Evolutionary conservation across 2,329 filamentous ascomycete species (phyloP), one percentile per base, ranked within the genome.

Genomic region (Conoideocrella luteorostrata): DNA sequence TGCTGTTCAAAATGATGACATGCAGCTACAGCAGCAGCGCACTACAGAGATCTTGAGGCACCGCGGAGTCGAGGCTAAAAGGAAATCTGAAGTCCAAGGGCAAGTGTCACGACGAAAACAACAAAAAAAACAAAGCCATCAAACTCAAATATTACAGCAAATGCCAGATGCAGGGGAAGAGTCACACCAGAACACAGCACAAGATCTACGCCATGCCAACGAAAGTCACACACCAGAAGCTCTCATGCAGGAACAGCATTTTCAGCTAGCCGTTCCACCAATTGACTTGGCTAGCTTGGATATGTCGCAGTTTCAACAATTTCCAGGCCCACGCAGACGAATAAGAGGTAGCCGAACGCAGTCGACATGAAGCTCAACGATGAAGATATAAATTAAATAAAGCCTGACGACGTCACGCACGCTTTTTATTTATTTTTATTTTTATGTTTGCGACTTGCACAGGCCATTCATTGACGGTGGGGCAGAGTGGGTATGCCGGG

Each of bases 1-100:
- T 41, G 67, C 67, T 10, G 58, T 70, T 2, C 66, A 70, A 38
- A 70, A 69, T 47, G 67, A 70, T 47, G 67, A 69, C 32, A 47
- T 63, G 39, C 67, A 70, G 48, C 60, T 67, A 10, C 62, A 66
- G 39, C 56, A 58, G 41, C 58, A 67, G 15, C 61, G 63, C 39
- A 64, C 67, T 7, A 58, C 60, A 4, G 63, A 65, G 40, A 60
- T 67, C 32, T 62, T 57, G 46, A 58, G 66, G 4, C 64, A 68
- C 45, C 56, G 54, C 13, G 59, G 68, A 38, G 60, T 67, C 4
- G 67, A 68, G 17, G 56, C 65, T 12, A 52, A 43, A 5, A 58
- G 60, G 34, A 53, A 52, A 22, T 52, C 56, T 5, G 53, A 53
- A 1, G 43, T 47, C 4, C 51, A 60, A 23, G 57, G 57, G 32